phyloP scores from a whole-genome alignment of 2,329 filamentous ascomycete genomes.

The Talaromyces sp. region DNA sequence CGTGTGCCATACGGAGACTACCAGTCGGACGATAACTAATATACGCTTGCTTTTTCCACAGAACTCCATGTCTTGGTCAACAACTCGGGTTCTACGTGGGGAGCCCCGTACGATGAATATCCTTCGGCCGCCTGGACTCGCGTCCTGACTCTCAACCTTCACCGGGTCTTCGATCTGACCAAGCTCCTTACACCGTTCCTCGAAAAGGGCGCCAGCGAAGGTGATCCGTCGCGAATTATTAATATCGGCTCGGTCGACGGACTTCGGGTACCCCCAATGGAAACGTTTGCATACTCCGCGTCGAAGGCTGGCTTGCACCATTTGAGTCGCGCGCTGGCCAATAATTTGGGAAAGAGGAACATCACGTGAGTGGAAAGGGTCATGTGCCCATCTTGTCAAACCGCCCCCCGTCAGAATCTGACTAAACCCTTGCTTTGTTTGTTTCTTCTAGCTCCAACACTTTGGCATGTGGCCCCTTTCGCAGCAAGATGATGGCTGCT shows the following conservation, averaged over 20 bases:
- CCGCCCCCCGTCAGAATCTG: not conserved
- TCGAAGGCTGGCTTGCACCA: conserved; percentile 56
- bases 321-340: conserved; percentile 52
- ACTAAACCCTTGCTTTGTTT: conserved; percentile 39
- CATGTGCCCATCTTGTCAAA: conserved; percentile 30
- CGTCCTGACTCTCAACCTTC: conserved; percentile 56
- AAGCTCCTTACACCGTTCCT: conserved; percentile 50
- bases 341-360: conserved; percentile 52
- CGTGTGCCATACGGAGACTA: not conserved
- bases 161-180: conserved; percentile 52
- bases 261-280: conserved; percentile 52
- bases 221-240: conserved; percentile 50
- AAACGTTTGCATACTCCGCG: conserved; percentile 55
- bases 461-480: conserved; percentile 67
- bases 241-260: conserved; percentile 58
- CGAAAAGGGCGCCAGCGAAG: conserved; percentile 45
- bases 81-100: conserved; percentile 56
- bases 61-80: conserved; percentile 52
- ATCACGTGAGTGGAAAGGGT: conserved; percentile 44
- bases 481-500: conserved; percentile 56
- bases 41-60: conserved; percentile 26
- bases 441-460: conserved; percentile 55
- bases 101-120: conserved; percentile 58
- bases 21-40: not conserved
- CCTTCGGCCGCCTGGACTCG: conserved; percentile 59